Evolutionary conservation across 2,329 filamentous ascomycete genomes (phyloP).

Genomic region (Eurotiales sp.): DNA sequence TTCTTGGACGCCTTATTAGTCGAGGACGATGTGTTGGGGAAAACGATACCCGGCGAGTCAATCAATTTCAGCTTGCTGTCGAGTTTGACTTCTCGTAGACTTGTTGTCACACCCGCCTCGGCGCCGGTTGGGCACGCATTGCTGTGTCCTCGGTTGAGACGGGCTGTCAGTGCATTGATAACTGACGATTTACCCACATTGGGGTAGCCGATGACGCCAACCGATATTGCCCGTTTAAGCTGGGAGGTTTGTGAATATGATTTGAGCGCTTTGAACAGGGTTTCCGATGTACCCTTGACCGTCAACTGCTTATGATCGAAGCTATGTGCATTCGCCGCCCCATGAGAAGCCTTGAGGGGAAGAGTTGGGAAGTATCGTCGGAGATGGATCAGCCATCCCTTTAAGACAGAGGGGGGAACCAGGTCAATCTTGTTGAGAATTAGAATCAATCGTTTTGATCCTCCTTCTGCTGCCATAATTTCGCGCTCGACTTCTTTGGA

Average conservation of each 20-base stretch:
- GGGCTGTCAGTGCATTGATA: slow-evolving; percentile 84
- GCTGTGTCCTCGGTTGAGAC: slow-evolving; percentile 61
- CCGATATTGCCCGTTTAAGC: slow-evolving; percentile 82
- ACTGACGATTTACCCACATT: slow-evolving; percentile 96
- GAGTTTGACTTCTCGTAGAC: slow-evolving; percentile 83
- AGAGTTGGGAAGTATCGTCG: slow-evolving; percentile 88
- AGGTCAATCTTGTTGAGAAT: slow-evolving; percentile 96
- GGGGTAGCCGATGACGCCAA: slow-evolving; percentile 91
- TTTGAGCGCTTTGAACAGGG: slow-evolving; percentile 85
- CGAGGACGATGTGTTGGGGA: slow-evolving; percentile 65
- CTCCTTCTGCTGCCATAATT: slow-evolving; percentile 81
- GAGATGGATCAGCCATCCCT: slow-evolving; percentile 78
- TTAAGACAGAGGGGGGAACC: slow-evolving; percentile 75
- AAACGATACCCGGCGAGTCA: slow-evolving; percentile 92
- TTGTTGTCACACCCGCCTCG: slow-evolving; percentile 88
- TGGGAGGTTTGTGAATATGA: slow-evolving; percentile 72
- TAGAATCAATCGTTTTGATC: slow-evolving; percentile 83
- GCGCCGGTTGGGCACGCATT: slow-evolving; percentile 81
- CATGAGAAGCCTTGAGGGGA: slow-evolving; percentile 77
- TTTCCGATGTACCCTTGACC: slow-evolving; percentile 77
- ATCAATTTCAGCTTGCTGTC: slow-evolving; percentile 91
- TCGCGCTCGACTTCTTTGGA: slow-evolving; percentile 87
- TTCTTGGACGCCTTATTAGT: slow-evolving; percentile 53
- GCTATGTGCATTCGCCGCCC: slow-evolving; percentile 79
- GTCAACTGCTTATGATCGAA: slow-evolving; percentile 91